A percentile compares a stretch with the other conserved stretches of the same genome.
phyloP scores from a whole-genome alignment of 78 protist genomes.

The Pelomyxa schiedti region DNA sequence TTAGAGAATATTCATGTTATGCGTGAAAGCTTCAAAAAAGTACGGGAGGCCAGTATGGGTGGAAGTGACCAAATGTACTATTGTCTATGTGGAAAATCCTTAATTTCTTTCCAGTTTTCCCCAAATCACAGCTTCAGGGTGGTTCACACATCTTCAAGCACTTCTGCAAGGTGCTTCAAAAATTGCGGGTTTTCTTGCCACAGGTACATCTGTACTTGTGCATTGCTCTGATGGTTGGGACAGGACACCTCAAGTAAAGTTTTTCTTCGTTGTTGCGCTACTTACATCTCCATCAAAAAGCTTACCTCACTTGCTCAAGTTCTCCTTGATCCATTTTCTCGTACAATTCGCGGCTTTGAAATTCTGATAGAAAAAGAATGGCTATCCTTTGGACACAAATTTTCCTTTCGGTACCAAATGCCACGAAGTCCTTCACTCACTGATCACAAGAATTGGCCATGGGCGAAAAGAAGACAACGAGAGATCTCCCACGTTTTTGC shows the following conservation, averaged over 20 bases:
- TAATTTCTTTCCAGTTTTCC: background rate
- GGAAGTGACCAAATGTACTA: background rate
- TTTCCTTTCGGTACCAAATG: slow-evolving; percentile 31
- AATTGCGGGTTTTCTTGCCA: background rate
- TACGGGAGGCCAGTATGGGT: background rate
- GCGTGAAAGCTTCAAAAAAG: slow-evolving; percentile 23
- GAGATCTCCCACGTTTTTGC: slow-evolving; percentile 77
- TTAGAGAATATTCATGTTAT: slow-evolving; percentile 82
- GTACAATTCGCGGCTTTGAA: slow-evolving; percentile 73
- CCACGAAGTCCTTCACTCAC: too few relatives aligned
- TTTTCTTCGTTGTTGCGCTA: slow-evolving; percentile 38
- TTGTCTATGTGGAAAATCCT: background rate
- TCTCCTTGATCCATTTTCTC: slow-evolving; percentile 39
- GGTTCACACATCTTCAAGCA: background rate
- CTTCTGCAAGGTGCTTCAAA: background rate
- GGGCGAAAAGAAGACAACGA: slow-evolving; percentile 12
- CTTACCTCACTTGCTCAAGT: background rate
- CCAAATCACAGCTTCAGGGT: background rate
- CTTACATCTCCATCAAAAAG: slow-evolving; percentile 15
- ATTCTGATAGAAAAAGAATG: slow-evolving; percentile 81
- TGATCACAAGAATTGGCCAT: background rate
- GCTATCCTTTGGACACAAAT: slow-evolving; percentile 80
- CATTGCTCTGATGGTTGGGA: slow-evolving; percentile 81
- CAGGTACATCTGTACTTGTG: slow-evolving; percentile 5
- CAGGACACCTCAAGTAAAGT: slow-evolving; percentile 75